phyloP scores from a whole-genome alignment of 139 green algal species.

The Chlamydomonas sp. region DNA sequence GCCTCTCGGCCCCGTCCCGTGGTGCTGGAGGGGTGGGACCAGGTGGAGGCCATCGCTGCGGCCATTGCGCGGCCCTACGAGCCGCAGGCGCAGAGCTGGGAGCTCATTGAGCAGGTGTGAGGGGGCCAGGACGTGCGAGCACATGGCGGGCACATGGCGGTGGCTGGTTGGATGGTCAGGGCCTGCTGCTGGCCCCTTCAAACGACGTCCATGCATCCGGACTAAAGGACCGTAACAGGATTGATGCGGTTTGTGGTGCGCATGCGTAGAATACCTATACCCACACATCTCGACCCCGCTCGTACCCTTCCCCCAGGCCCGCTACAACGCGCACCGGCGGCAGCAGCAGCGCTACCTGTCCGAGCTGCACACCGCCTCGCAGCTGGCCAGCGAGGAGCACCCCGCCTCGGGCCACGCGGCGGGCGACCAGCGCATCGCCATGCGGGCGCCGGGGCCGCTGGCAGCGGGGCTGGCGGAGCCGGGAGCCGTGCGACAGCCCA shows the following conservation, averaged over 20 bases:
- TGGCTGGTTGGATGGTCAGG: too few relatives aligned
- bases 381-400: constrained; percentile 7
- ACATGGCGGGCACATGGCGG: too few relatives aligned
- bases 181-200: too few relatives aligned
- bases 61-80: constrained; percentile 23
- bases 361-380: background rate
- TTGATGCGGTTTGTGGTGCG: too few relatives aligned
- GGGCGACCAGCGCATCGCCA: constrained; percentile 16
- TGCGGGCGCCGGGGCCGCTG: constrained; percentile 19
- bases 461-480: constrained; percentile 28
- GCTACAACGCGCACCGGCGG: constrained; percentile 11
- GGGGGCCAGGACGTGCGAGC: too few relatives aligned
- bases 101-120: constrained; percentile 30
- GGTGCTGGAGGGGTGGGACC: constrained; percentile 28
- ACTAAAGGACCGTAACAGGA: too few relatives aligned
- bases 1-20: constrained; percentile 2
- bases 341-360: constrained; percentile 8
- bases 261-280: too few relatives aligned
- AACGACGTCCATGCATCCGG: too few relatives aligned
- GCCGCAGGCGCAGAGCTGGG: constrained; percentile 8
- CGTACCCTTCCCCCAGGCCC: background rate
- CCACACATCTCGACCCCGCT: too few relatives aligned
- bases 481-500: background rate
- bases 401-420: background rate
- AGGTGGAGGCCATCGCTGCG: constrained; percentile 35